These are phyloP conservation scores for Microascus cirrosus DNA, from an alignment of 2,329 filamentous ascomycete species.

Conservation along the genomic window DNA sequence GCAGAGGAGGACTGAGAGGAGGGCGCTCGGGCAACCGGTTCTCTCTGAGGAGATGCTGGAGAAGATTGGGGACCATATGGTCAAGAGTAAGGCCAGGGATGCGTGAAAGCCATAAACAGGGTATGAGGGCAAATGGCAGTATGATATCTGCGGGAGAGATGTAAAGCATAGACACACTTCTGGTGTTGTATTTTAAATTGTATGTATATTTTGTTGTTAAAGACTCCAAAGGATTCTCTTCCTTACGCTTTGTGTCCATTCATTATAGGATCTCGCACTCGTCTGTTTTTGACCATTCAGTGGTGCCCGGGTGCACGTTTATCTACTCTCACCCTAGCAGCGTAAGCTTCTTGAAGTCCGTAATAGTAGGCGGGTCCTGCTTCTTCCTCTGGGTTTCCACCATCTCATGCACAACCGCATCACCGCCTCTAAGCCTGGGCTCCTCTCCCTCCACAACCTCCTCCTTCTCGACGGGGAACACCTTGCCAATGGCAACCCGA, in stretches of 20 bases:
- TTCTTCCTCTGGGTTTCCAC: slow-evolving; percentile 31
- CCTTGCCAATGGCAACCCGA: slow-evolving; percentile 53
- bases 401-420: slow-evolving; percentile 40
- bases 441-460: slow-evolving; percentile 9
- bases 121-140: neutral
- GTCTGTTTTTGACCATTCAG: neutral
- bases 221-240: neutral
- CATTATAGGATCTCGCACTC: neutral
- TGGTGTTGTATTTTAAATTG: slow-evolving; percentile 6
- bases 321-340: slow-evolving; percentile 30
- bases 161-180: neutral
- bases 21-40: slow-evolving; percentile 40
- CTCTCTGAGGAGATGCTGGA: slow-evolving; percentile 48
- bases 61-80: slow-evolving; percentile 51
- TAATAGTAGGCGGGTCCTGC: slow-evolving; percentile 37
- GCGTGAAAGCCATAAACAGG: neutral
- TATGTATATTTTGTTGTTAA: slow-evolving; percentile 1
- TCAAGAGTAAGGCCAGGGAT: slow-evolving; percentile 29
- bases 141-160: neutral
- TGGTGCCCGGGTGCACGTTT: neutral
- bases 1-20: slow-evolving; percentile 38
- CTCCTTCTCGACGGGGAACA: slow-evolving; percentile 37
- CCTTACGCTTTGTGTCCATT: neutral
- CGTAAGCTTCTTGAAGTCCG: slow-evolving; percentile 34
- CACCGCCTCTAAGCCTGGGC: slow-evolving; percentile 32